phyloP scores from a whole-genome alignment of 2,329 filamentous ascomycete species.

The Ophiostoma sp. region DNA sequence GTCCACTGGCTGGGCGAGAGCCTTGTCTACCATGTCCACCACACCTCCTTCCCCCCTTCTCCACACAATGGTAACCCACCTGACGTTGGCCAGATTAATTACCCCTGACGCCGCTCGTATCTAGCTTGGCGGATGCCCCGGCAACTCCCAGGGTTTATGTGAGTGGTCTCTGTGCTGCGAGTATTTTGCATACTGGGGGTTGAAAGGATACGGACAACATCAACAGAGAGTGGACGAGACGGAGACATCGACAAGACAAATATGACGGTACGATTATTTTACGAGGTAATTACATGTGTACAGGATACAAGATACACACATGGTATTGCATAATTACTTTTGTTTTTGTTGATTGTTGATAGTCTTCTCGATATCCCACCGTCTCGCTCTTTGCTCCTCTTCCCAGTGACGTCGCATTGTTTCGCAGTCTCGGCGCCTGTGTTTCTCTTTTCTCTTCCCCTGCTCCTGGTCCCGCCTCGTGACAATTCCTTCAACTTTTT shows the following conservation, averaged over 20 bases:
- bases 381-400: background rate
- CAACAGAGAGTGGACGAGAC: background rate
- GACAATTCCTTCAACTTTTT: background rate
- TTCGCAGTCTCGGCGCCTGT: background rate
- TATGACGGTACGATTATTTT: background rate
- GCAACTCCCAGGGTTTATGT: background rate
- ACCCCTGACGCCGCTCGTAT: conserved; percentile 19
- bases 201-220: background rate
- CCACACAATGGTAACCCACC: conserved; percentile 8
- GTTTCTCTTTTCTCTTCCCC: background rate
- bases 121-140: conserved; percentile 6
- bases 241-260: background rate
- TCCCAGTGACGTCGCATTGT: background rate
- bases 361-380: background rate
- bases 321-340: background rate
- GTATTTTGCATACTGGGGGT: conserved; percentile 19
- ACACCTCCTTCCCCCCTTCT: conserved; percentile 7
- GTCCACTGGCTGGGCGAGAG: background rate
- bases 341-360: background rate
- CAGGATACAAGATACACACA: background rate
- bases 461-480: background rate
- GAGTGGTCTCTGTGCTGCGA: background rate
- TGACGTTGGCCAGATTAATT: background rate
- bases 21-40: background rate
- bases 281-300: background rate